These are phyloP conservation scores for Exophiala aquamarina DNA, from an alignment of 2,329 filamentous ascomycete species.

Conservation along the genomic window DNA sequence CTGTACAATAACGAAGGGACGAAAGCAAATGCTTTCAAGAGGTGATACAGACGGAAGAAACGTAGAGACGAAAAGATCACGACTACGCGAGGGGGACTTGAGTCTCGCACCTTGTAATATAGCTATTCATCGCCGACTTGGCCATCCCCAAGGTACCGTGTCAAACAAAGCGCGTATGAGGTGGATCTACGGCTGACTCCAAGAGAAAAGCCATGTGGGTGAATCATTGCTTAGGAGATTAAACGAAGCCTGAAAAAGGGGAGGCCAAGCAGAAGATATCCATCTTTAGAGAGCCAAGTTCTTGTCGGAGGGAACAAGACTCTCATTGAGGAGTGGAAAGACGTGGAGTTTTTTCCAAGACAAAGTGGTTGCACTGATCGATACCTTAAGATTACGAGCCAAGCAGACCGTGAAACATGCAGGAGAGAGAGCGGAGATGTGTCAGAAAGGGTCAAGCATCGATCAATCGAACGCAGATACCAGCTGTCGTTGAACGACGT, in stretches of 20 bases:
- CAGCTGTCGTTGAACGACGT: no score
- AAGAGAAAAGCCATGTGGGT: background rate
- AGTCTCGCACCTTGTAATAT: constrained; percentile 5
- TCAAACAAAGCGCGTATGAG: background rate
- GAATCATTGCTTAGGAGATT: constrained; percentile 9
- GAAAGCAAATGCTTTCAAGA: constrained; percentile 28
- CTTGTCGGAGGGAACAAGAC: background rate
- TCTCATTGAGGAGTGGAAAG: no score
- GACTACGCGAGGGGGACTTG: background rate
- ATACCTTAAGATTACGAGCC: no score
- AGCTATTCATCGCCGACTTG: background rate
- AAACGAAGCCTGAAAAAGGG: constrained; percentile 3
- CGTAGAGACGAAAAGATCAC: background rate
- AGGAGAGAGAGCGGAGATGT: no score
- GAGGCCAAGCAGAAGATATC: constrained; percentile 6
- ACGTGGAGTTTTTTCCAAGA: no score
- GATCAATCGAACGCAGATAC: no score
- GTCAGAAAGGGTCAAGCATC: no score
- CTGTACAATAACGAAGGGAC: constrained; percentile 26
- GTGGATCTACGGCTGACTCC: background rate
- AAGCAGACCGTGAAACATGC: no score
- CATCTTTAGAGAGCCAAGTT: constrained; percentile 11
- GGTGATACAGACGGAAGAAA: constrained; percentile 5
- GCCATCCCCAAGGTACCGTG: background rate
- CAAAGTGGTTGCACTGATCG: no score